These are phyloP conservation scores for Primulina huaijiensis DNA, from an alignment of 257 asterid genomes.

Conservation along the genomic window DNA sequence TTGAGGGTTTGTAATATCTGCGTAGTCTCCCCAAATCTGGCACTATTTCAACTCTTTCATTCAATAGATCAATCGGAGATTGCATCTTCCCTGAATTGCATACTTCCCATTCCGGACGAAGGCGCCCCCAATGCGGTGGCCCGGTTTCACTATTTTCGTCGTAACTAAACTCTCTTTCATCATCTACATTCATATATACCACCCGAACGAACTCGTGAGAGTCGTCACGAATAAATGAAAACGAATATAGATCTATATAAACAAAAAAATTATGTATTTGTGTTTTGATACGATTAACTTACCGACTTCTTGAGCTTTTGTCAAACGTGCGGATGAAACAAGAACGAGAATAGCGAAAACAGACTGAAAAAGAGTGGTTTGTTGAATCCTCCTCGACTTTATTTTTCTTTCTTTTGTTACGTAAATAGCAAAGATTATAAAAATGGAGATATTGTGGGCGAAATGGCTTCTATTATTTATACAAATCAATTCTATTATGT, in stretches of 20 bases:
- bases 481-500: not conserved
- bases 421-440: too few species aligned
- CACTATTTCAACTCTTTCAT: slow-evolving; percentile 49
- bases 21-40: slow-evolving; percentile 48
- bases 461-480: too few species aligned
- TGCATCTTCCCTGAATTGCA: slow-evolving; percentile 62
- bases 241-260: too few species aligned
- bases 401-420: not conserved
- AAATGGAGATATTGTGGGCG: too few species aligned
- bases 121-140: slow-evolving; percentile 65
- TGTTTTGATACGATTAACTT: not conserved
- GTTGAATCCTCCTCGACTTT: slow-evolving; percentile 15
- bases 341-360: slow-evolving; percentile 31
- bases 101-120: slow-evolving; percentile 57
- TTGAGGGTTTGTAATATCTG: slow-evolving; percentile 40
- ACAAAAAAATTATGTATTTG: too few species aligned
- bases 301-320: slow-evolving; percentile 58
- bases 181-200: too few species aligned
- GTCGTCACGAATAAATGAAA: too few species aligned
- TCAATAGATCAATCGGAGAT: slow-evolving; percentile 65
- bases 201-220: too few species aligned
- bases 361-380: slow-evolving; percentile 4
- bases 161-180: slow-evolving; percentile 72
- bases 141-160: slow-evolving; percentile 43
- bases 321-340: slow-evolving; percentile 24